These are phyloP conservation scores for Hypoxylon lienhwacheense DNA, from an alignment of 495 filamentous ascomycete genomes.

Conservation along the genomic window DNA sequence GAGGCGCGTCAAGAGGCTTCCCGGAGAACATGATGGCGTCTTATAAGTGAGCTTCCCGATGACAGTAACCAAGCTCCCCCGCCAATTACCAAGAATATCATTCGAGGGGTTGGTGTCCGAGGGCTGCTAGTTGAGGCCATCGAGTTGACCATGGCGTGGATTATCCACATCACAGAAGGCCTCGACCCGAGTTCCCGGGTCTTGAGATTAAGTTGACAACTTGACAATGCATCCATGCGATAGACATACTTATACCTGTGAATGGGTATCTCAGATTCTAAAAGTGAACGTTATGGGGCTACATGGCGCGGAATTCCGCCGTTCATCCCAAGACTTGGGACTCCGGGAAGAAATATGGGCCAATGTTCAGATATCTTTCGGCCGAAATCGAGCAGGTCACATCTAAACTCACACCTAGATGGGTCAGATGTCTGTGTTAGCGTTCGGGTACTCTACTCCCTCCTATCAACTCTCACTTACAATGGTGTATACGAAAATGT, in stretches of 20 bases:
- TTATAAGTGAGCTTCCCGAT: slow-evolving; percentile 51
- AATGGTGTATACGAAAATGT: too few species aligned
- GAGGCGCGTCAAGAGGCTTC: slow-evolving; percentile 82
- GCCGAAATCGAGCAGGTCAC: neutral
- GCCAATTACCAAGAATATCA: neutral
- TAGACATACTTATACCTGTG: too few species aligned
- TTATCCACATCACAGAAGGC: neutral
- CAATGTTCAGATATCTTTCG: neutral
- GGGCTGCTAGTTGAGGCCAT: neutral
- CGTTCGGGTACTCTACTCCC: neutral
- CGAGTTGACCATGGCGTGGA: neutral
- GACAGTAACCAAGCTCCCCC: neutral
- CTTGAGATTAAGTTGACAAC: neutral
- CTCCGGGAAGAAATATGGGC: neutral
- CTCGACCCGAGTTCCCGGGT: neutral
- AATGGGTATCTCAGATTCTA: too few species aligned
- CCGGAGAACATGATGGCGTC: slow-evolving; percentile 86
- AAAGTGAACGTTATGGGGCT: neutral
- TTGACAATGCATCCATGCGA: neutral
- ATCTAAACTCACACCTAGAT: neutral
- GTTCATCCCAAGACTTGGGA: slow-evolving; percentile 7
- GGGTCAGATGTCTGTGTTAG: neutral
- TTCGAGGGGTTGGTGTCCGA: neutral
- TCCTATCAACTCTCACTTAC: too few species aligned
- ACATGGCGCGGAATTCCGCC: neutral